phyloP scores from a whole-genome alignment of 441 rosid genomes.

The Croton laevigatus region DNA sequence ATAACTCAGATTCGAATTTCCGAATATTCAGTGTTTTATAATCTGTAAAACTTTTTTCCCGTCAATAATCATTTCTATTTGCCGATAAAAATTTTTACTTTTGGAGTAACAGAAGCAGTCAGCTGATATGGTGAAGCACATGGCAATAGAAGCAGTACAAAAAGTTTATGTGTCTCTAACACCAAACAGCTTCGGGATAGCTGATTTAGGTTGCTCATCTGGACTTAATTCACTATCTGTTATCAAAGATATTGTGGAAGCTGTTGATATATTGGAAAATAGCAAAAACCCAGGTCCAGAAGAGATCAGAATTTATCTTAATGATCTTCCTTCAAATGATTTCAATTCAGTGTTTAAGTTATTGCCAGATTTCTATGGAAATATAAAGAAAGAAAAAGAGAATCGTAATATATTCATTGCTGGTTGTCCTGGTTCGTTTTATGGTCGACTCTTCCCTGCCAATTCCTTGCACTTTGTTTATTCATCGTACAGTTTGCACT shows the following conservation, averaged over 20 bases:
- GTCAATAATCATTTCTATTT: not conserved
- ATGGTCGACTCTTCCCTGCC: constrained; percentile 70
- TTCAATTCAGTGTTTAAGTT: constrained; percentile 76
- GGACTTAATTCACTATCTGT: constrained; percentile 75
- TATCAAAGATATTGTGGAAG: constrained; percentile 54
- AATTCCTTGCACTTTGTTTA: constrained; percentile 62
- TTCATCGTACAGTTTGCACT: constrained; percentile 75
- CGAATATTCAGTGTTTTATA: too few relatives aligned
- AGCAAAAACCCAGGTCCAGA: constrained; percentile 39
- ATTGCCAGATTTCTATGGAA: constrained; percentile 62
- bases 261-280: constrained; percentile 33
- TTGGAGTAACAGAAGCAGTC: constrained; percentile 54
- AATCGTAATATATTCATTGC: constrained; percentile 45
- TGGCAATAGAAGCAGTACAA: constrained; percentile 53
- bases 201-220: constrained; percentile 89
- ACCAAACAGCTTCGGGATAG: constrained; percentile 63
- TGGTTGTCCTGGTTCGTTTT: constrained; percentile 85
- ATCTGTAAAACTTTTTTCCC: not conserved
- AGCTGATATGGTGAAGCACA: constrained; percentile 68
- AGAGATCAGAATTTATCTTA: constrained; percentile 56
- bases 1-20: too few relatives aligned
- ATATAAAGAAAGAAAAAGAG: constrained; percentile 41
- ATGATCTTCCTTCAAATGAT: constrained; percentile 87
- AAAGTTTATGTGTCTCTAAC: constrained; percentile 37
- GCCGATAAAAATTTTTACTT: too few relatives aligned